Evolutionary conservation across 805 yeast genomes (phyloP).

Genomic region (Saccharomycopsis oosterbeekiorum): DNA sequence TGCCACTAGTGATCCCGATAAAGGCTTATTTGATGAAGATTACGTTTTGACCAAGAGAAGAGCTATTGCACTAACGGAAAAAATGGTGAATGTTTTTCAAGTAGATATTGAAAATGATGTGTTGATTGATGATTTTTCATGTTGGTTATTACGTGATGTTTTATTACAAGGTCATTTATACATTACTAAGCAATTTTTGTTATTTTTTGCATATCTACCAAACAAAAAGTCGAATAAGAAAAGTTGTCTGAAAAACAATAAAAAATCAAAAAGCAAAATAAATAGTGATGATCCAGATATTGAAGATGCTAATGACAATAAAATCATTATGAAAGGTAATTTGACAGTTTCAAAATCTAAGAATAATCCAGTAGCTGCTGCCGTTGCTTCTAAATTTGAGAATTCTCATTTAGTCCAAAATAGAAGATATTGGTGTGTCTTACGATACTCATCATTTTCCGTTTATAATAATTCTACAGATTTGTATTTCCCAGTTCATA

Average conservation of each 20-base stretch:
- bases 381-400: constrained; percentile 25
- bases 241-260: neutral
- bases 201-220: constrained; percentile 77
- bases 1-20: constrained; percentile 16
- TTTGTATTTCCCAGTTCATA: constrained; percentile 70
- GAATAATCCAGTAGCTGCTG: neutral
- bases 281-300: neutral
- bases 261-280: neutral
- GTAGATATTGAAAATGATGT: constrained; percentile 41
- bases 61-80: constrained; percentile 30
- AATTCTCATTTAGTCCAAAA: neutral
- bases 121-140: constrained; percentile 52
- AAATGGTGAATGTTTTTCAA: constrained; percentile 31
- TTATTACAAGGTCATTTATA: constrained; percentile 79
- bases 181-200: constrained; percentile 50
- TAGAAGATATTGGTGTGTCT: constrained; percentile 67
- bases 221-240: neutral
- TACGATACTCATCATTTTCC: constrained; percentile 58
- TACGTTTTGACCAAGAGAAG: constrained; percentile 21
- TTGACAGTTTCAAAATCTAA: constrained; percentile 32
- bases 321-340: constrained; percentile 39
- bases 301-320: constrained; percentile 13
- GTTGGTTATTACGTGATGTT: constrained; percentile 79
- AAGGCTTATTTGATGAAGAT: constrained; percentile 16
- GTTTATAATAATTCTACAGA: constrained; percentile 66